phyloP scores from a whole-genome alignment of 78 protist genomes.

The Protostelium mycophagum region DNA sequence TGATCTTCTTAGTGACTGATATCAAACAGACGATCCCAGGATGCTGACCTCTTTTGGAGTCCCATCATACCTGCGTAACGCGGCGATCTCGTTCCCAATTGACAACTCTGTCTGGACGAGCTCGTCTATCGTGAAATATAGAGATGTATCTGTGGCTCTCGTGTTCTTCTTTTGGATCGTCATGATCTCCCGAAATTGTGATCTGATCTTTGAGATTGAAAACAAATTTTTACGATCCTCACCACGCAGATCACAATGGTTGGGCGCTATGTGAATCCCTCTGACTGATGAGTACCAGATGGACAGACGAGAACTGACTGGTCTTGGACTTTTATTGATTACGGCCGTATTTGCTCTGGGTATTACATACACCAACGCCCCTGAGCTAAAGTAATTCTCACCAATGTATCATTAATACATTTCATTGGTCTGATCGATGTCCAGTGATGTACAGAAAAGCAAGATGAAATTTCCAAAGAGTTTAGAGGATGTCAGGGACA shows the following conservation, averaged over 20 bases:
- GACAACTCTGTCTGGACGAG: not conserved
- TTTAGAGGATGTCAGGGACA: constrained; percentile 34
- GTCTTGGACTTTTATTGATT: not conserved
- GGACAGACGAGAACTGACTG: not conserved
- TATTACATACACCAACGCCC: not conserved
- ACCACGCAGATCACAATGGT: not conserved
- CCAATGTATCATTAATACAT: not conserved
- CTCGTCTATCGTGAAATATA: not conserved
- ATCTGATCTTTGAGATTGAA: not conserved
- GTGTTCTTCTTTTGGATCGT: not conserved
- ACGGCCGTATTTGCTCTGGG: not conserved
- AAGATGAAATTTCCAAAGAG: constrained; percentile 26
- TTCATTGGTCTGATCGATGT: not conserved
- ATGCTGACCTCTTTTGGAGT: not conserved
- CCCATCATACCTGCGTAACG: not conserved
- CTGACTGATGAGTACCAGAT: not conserved
- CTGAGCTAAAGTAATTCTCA: not conserved
- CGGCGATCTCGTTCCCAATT: not conserved
- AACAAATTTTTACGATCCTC: not conserved
- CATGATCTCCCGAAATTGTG: not conserved
- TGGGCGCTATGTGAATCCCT: not conserved
- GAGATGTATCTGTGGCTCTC: not conserved
- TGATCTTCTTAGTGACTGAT: not conserved
- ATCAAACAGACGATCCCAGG: not conserved
- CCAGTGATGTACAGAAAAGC: constrained; percentile 16